phyloP scores from a whole-genome alignment of 805 yeast species.

The Danielozyma ontarioensis region DNA sequence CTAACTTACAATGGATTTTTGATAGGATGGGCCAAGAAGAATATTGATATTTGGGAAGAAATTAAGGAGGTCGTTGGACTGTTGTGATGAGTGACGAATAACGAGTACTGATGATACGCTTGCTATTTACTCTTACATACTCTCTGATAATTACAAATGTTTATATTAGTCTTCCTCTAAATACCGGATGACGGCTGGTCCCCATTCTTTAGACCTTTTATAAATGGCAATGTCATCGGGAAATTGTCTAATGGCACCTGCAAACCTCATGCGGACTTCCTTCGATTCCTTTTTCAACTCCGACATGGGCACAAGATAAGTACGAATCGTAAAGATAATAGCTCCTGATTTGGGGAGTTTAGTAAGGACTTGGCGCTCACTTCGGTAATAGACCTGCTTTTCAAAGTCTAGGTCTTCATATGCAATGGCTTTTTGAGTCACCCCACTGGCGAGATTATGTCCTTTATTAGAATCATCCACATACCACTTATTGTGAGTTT shows the following conservation, averaged over 20 bases:
- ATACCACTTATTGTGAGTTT: constrained; percentile 24
- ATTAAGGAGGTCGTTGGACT: constrained; percentile 39
- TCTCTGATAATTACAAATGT: background rate
- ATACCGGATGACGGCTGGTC: constrained; percentile 47
- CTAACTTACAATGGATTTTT: constrained; percentile 51
- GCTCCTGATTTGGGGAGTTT: constrained; percentile 46
- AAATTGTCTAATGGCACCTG: constrained; percentile 60
- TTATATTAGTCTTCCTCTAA: constrained; percentile 2
- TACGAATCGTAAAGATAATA: constrained; percentile 49
- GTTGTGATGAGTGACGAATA: constrained; percentile 8
- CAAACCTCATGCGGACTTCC: constrained; percentile 29
- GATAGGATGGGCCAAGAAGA: constrained; percentile 62
- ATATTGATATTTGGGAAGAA: constrained; percentile 63
- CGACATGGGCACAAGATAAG: constrained; percentile 51
- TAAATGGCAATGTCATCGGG: constrained; percentile 55
- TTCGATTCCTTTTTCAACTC: constrained; percentile 38
- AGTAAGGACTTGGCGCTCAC: constrained; percentile 55
- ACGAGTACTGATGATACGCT: background rate
- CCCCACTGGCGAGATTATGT: constrained; percentile 25
- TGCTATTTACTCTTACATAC: background rate
- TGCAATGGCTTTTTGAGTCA: constrained; percentile 18
- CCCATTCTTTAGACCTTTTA: constrained; percentile 65
- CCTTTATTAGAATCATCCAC: constrained; percentile 39
- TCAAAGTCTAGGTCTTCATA: constrained; percentile 32
- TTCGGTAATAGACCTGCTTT: constrained; percentile 47